phyloP scores from a whole-genome alignment of 1,139 yeast species.

The Geotrichum carabidarum region DNA sequence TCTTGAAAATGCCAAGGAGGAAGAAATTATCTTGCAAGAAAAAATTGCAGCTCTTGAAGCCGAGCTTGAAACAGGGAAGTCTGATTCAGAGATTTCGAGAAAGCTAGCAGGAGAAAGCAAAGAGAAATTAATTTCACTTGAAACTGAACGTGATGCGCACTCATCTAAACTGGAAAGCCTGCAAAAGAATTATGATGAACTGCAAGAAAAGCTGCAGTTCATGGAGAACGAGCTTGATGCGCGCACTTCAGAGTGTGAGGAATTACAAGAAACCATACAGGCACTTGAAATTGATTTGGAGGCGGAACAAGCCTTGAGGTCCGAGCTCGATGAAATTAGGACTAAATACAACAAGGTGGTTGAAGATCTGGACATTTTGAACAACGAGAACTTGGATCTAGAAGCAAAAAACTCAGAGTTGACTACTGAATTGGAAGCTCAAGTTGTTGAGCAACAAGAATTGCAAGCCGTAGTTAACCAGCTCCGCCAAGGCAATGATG shows the following conservation, averaged over 20 bases:
- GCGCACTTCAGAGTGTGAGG: background rate
- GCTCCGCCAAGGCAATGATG: background rate
- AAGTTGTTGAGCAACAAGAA: background rate
- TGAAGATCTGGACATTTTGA: slow-evolving; percentile 2
- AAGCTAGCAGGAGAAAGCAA: background rate
- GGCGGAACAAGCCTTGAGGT: slow-evolving; percentile 10
- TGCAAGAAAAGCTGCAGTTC: background rate
- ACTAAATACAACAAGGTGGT: background rate
- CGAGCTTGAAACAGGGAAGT: background rate
- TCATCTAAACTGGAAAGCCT: background rate
- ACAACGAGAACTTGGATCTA: slow-evolving; percentile 3
- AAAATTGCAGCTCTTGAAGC: background rate
- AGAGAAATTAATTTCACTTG: background rate
- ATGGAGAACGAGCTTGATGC: slow-evolving; percentile 1
- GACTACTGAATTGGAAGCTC: background rate
- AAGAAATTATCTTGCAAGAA: background rate
- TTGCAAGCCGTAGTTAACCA: background rate
- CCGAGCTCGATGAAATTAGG: slow-evolving; percentile 6
- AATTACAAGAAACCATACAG: slow-evolving; percentile 6
- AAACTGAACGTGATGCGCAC: background rate
- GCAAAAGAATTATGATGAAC: background rate
- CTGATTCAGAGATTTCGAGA: background rate
- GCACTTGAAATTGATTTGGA: slow-evolving; percentile 14
- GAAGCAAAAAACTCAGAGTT: slow-evolving; percentile 5
- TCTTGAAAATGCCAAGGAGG: background rate